phyloP scores from a whole-genome alignment of 2,329 filamentous ascomycete genomes.

The Epichloe aotearoae region DNA sequence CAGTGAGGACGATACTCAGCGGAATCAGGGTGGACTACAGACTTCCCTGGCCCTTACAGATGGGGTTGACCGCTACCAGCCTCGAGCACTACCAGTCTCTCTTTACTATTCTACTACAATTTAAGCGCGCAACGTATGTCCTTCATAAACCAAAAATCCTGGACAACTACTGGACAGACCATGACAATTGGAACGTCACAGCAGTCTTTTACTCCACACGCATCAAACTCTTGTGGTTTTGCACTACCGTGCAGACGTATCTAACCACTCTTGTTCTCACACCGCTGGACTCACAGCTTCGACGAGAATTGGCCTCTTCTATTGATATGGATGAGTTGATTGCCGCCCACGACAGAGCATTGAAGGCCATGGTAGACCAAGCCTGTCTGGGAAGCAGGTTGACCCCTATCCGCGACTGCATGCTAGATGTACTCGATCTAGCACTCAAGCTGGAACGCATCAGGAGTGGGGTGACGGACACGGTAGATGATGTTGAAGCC shows the following conservation, averaged over 20 bases:
- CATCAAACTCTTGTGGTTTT: slow-evolving; percentile 64
- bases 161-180: slow-evolving; percentile 25
- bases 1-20: slow-evolving; percentile 44
- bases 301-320: slow-evolving; percentile 41
- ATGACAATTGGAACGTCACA: slow-evolving; percentile 27
- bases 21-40: slow-evolving; percentile 54
- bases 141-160: slow-evolving; percentile 43
- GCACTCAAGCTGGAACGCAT: slow-evolving; percentile 55
- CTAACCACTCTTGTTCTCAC: slow-evolving; percentile 60
- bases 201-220: slow-evolving; percentile 47
- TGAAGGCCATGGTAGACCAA: slow-evolving; percentile 50
- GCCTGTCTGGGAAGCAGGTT: slow-evolving; percentile 58
- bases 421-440: slow-evolving; percentile 67
- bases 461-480: slow-evolving; percentile 18
- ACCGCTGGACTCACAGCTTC: slow-evolving; percentile 44
- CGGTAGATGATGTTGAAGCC: slow-evolving; percentile 13
- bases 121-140: slow-evolving; percentile 55
- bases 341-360: slow-evolving; percentile 49
- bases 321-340: slow-evolving; percentile 76
- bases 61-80: slow-evolving; percentile 57
- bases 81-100: slow-evolving; percentile 56
- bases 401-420: slow-evolving; percentile 54
- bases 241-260: slow-evolving; percentile 61
- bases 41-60: slow-evolving; percentile 52
- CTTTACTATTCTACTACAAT: slow-evolving; percentile 65